Percentiles rank a stretch among this genome's conserved stretches.
These are phyloP conservation scores for Setomelanomma holmii DNA, from an alignment of 2,329 filamentous ascomycete species.

Conservation along the genomic window DNA sequence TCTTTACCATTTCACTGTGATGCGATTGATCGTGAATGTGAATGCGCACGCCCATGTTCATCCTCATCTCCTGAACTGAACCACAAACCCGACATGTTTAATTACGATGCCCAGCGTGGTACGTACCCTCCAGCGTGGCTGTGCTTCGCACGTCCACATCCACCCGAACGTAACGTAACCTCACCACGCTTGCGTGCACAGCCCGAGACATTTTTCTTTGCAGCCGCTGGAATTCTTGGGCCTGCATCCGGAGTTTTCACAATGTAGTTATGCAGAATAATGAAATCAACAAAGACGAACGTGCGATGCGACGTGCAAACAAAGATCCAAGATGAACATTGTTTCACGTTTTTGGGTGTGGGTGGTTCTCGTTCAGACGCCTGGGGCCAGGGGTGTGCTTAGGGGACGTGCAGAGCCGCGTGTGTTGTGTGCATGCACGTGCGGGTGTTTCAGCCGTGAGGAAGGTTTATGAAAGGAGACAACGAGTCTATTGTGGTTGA, in stretches of 20 bases:
- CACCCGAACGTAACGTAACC: no score
- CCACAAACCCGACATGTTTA: not conserved
- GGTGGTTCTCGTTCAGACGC: no score
- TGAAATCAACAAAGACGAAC: not conserved
- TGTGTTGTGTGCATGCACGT: not conserved
- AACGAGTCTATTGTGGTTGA: no score
- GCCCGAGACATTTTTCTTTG: no score
- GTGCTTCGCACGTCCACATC: not conserved
- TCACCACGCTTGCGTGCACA: no score
- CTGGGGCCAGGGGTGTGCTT: no score
- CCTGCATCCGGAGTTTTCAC: not conserved
- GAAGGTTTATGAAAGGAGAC: not conserved
- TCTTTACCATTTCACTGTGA: not conserved
- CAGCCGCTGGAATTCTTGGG: no score
- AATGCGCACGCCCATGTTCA: not conserved
- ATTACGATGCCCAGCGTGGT: not conserved
- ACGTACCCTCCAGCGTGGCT: constrained; percentile 4
- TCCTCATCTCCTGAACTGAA: not conserved
- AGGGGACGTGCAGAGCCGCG: no score
- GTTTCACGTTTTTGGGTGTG: no score
- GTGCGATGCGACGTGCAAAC: not conserved
- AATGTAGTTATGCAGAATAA: not conserved
- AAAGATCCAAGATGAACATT: not conserved
- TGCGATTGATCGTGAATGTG: no score
- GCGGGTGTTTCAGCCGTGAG: not conserved